Percentiles rank a stretch among this genome's conserved stretches.
These are phyloP conservation scores for Phaeotremella fagi DNA, from an alignment of 768 basidiomycete species.

Conservation along the genomic window DNA sequence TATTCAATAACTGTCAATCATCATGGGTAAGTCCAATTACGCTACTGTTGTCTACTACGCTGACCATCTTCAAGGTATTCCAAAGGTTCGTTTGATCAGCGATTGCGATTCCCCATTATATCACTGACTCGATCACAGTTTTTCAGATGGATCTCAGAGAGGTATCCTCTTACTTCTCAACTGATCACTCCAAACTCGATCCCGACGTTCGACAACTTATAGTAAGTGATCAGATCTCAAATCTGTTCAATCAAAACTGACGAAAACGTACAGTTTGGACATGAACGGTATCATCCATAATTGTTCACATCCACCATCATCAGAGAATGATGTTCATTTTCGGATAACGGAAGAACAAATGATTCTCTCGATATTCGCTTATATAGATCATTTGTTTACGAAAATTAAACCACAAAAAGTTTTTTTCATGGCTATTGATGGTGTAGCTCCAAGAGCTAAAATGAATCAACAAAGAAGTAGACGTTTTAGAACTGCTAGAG, in stretches of 20 bases:
- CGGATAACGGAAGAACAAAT: slow-evolving; percentile 94
- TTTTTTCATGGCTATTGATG: slow-evolving; percentile 98
- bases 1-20: too few species aligned
- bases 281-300: slow-evolving; percentile 55
- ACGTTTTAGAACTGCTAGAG: slow-evolving; percentile 89
- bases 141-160: slow-evolving; percentile 97
- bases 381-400: slow-evolving; percentile 91
- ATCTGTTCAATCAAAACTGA: background rate
- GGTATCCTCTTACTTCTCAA: slow-evolving; percentile 96
- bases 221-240: slow-evolving; percentile 43
- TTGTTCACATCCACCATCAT: slow-evolving; percentile 77
- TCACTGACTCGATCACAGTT: slow-evolving; percentile 56
- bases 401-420: slow-evolving; percentile 97
- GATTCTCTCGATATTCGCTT: slow-evolving; percentile 92
- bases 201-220: slow-evolving; percentile 73
- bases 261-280: slow-evolving; percentile 15
- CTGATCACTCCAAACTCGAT: slow-evolving; percentile 98
- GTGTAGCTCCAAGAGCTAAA: slow-evolving; percentile 94
- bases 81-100: slow-evolving; percentile 15
- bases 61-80: slow-evolving; percentile 22
- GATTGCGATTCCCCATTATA: too few species aligned
- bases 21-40: slow-evolving; percentile 14
- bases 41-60: too few species aligned
- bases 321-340: slow-evolving; percentile 93
- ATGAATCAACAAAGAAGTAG: slow-evolving; percentile 98